Evolutionary conservation across 495 filamentous ascomycete species (phyloP).

Genomic region (Melanomma pulvis-pyrius): DNA sequence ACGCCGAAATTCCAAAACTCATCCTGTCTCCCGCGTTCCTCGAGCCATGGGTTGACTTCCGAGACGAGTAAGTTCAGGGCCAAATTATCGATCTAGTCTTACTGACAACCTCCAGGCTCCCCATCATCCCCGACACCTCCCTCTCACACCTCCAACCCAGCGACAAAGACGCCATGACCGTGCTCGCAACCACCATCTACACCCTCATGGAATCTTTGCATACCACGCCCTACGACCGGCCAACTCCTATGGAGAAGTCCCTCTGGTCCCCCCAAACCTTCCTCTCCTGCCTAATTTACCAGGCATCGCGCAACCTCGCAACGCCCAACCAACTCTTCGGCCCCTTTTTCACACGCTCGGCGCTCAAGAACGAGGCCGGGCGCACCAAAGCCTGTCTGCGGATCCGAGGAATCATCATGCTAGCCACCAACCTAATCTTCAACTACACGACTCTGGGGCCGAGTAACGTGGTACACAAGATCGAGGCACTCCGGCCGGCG

Average conservation of each 20-base stretch:
- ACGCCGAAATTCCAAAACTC: not conserved
- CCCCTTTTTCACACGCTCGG: not conserved
- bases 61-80: too few relatives aligned
- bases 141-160: not conserved
- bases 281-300: not conserved
- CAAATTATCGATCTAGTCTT: too few relatives aligned
- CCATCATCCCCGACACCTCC: not conserved
- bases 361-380: not conserved
- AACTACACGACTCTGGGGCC: not conserved
- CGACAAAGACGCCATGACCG: not conserved
- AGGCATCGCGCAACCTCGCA: constrained; percentile 3
- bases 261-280: not conserved
- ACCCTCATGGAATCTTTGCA: not conserved
- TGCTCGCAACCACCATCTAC: not conserved
- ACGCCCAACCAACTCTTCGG: not conserved
- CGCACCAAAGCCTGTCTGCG: not conserved
- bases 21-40: constrained; percentile 6
- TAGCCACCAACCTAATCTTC: not conserved
- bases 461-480: not conserved
- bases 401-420: not conserved
- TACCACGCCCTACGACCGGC: not conserved
- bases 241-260: not conserved
- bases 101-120: too few relatives aligned
- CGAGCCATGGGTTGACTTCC: constrained; percentile 1
- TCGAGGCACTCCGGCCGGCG: not conserved